Conservation (phyloP, 495 filamentous ascomycete species). For the Cercophora samala region DNA sequence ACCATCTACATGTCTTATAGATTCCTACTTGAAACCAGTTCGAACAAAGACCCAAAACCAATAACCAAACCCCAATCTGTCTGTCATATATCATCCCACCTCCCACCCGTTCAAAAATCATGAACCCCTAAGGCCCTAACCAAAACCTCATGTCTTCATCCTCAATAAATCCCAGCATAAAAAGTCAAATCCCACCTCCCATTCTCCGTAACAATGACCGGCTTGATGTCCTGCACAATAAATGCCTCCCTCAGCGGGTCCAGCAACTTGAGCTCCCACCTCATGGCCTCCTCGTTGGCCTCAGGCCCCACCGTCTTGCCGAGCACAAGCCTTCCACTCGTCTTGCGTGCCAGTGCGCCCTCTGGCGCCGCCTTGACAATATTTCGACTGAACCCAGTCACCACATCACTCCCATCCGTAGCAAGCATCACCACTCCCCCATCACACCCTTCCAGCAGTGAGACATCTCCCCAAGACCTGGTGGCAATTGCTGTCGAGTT, state of each 20-base stretch:
- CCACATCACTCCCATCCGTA: constrained; percentile 33
- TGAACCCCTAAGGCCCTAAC: background rate
- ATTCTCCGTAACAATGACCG: constrained; percentile 20
- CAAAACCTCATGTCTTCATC: background rate
- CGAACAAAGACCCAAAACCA: background rate
- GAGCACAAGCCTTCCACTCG: constrained; percentile 30
- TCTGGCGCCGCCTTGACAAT: constrained; percentile 32
- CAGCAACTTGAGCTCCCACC: constrained; percentile 27
- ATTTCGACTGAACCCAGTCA: constrained; percentile 33
- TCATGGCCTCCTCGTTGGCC: constrained; percentile 32
- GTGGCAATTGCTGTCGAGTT: background rate
- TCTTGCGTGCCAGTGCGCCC: constrained; percentile 29
- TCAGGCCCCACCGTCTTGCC: constrained; percentile 37
- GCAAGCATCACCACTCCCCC: constrained; percentile 35
- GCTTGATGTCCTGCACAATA: constrained; percentile 18
- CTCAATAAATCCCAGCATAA: constrained; percentile 22
- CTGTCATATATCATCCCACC: background rate
- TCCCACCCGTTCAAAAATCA: background rate
- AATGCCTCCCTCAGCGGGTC: constrained; percentile 18
- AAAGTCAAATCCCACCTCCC: constrained; percentile 22
- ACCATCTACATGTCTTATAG: background rate
- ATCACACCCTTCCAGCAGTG: constrained; percentile 42
- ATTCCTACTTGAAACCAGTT: background rate
- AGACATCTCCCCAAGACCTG: constrained; percentile 39
- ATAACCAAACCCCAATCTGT: background rate